Base-by-base conservation (phyloP, 2,329 filamentous ascomycete genomes). In the Xylariaceae sp. region DNA sequence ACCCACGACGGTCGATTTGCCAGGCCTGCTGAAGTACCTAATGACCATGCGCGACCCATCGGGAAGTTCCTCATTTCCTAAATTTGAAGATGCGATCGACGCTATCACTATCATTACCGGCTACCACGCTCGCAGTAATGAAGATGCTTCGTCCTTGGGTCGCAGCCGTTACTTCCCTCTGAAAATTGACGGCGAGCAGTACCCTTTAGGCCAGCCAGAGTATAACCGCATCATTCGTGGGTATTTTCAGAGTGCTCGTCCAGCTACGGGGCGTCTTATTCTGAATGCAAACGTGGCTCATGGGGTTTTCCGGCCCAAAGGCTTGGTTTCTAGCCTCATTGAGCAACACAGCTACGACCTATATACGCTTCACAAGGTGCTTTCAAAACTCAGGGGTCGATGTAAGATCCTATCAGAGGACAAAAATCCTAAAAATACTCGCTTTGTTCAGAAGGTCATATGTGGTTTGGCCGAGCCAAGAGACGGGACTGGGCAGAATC, bases 211-310 rank as follows among this genome's bases (percentile, higher is more conserved):
- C 5, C 33, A 50, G 4, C 66, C 70, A 0, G 62, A 62, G 0
- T 68, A 68, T 6, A 69, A 79, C 16, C 37, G 70, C 6, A 74
- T 80, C 24, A 68, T 79, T 1, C 76, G 81, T 13, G 82, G 82
- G 1, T 83, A 80, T 59, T 83, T 83, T 50, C 79, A 82, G 62
- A 83, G 80, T 26, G 73, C 78, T 2, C 78, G 81, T 5, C 70
- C 80, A 0, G 77, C 77, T 0, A 84, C 81, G 0, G 81, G 80
- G 2, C 73, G 80, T 0, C 61, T 84, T 1, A 72, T 85, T 0
- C 68, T 84, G 21, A 85, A 85, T 55, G 72, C 74, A 40, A 84
- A 85, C 50, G 77, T 82, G 8, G 78, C 78, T 0, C 77, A 83
- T 57, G 78, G 76, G 3, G 73, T 82, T 15, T 84, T 84, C 65